Percentiles rank a stretch among this genome's conserved stretches.
Conservation (phyloP, 805 yeast species). For the Zygotorulaspora danielsina region DNA sequence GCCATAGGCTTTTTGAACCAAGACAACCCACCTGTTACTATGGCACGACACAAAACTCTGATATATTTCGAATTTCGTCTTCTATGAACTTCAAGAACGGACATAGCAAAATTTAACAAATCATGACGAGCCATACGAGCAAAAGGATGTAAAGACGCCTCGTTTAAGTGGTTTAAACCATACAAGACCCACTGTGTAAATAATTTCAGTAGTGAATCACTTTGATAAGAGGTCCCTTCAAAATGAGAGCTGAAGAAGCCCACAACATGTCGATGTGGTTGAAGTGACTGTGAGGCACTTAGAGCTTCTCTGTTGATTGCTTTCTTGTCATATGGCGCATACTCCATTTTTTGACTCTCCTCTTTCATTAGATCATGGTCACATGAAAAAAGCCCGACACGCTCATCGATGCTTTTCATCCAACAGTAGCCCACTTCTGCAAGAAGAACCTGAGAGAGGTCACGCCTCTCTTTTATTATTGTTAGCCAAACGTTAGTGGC, state of each 20-base stretch:
- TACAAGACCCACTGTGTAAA: constrained; percentile 58
- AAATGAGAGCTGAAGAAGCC: constrained; percentile 68
- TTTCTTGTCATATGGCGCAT: constrained; percentile 73
- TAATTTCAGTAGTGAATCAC: constrained; percentile 62
- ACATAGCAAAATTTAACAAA: constrained; percentile 61
- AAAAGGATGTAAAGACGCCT: constrained; percentile 79
- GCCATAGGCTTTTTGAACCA: constrained; percentile 68
- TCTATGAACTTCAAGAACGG: constrained; percentile 54
- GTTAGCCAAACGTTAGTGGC: constrained; percentile 80
- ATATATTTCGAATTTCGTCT: constrained; percentile 46
- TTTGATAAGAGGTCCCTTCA: constrained; percentile 70
- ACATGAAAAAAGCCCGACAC: constrained; percentile 61
- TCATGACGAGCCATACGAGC: constrained; percentile 74
- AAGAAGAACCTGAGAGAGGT: constrained; percentile 54
- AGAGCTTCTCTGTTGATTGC: constrained; percentile 50
- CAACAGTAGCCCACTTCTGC: constrained; percentile 67
- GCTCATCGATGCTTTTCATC: constrained; percentile 57
- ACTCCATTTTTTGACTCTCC: constrained; percentile 75
- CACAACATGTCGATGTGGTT: constrained; percentile 68
- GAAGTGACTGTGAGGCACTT: constrained; percentile 45
- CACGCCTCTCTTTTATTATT: constrained; percentile 61
- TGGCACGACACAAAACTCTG: constrained; percentile 40
- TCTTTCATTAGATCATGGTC: constrained; percentile 53
- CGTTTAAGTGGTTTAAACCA: constrained; percentile 48
- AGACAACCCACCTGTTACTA: constrained; percentile 63